phyloP scores from a whole-genome alignment of 306 rosid species.

The Sicyos baderoa region DNA sequence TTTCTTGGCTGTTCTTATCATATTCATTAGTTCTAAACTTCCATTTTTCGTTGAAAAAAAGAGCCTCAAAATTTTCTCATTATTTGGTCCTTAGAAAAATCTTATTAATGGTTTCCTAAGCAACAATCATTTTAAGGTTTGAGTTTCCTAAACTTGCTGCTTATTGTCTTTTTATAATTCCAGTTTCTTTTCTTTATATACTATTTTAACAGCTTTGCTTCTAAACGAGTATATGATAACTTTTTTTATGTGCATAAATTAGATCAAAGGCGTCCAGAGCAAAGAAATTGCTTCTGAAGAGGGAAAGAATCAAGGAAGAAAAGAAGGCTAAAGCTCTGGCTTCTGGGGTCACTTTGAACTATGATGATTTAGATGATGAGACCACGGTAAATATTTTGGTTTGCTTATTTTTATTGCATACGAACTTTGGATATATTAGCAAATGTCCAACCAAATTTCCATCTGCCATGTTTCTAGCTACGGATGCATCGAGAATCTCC shows the following conservation, averaged over 20 bases:
- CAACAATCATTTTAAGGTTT: background rate
- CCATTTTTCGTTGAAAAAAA: background rate
- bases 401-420: conserved; percentile 9
- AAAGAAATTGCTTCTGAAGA: conserved; percentile 55
- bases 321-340: conserved; percentile 64
- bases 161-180: background rate
- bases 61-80: background rate
- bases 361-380: conserved; percentile 73
- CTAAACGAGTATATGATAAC: background rate
- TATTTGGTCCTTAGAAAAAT: background rate
- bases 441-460: conserved; percentile 22
- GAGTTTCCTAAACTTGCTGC: conserved; percentile 6
- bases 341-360: conserved; percentile 56
- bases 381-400: conserved; percentile 31
- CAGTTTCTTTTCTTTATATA: background rate
- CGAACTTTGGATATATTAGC: conserved; percentile 19
- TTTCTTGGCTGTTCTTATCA: no score
- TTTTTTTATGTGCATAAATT: conserved; percentile 20
- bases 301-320: conserved; percentile 55
- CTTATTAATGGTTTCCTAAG: background rate
- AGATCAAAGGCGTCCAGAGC: conserved; percentile 80
- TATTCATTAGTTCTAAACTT: background rate
- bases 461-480: conserved; percentile 31
- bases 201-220: background rate
- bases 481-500: conserved; percentile 47